phyloP scores from a whole-genome alignment of 805 yeast genomes.

The Saturnispora dispora region DNA sequence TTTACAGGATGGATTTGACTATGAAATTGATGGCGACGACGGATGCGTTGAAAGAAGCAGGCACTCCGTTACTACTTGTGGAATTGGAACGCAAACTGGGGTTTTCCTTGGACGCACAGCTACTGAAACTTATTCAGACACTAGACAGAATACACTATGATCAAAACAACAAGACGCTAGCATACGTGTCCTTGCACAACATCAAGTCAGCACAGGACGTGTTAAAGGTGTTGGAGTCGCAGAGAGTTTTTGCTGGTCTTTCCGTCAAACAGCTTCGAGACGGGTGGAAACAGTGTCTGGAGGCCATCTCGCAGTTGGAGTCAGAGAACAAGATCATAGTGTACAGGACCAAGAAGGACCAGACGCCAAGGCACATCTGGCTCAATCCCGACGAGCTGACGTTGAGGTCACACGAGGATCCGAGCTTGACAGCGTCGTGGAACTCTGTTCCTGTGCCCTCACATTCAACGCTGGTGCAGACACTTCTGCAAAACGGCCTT shows the following conservation, averaged over 20 bases:
- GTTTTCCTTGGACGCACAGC: conserved; percentile 48
- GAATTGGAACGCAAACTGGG: conserved; percentile 62
- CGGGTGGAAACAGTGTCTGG: conserved; percentile 90
- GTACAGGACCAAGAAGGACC: conserved; percentile 85
- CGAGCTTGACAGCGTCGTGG: conserved; percentile 82
- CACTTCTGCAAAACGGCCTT: conserved; percentile 72
- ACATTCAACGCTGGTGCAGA: conserved; percentile 69
- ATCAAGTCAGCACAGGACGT: conserved; percentile 75
- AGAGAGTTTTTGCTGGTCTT: conserved; percentile 80
- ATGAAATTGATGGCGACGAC: conserved; percentile 87
- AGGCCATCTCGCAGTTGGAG: conserved; percentile 72
- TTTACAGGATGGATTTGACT: conserved; percentile 29
- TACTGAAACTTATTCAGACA: conserved; percentile 63
- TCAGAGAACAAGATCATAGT: conserved; percentile 70
- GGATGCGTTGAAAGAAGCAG: conserved; percentile 69
- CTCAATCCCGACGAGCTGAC: conserved; percentile 60
- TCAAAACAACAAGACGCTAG: conserved; percentile 53
- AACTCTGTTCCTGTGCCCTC: conserved; percentile 68
- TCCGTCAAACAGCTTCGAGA: conserved; percentile 70
- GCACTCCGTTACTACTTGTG: conserved; percentile 49
- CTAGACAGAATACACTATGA: conserved; percentile 72
- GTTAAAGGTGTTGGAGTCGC: conserved; percentile 61
- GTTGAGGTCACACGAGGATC: conserved; percentile 35
- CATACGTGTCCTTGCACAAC: conserved; percentile 83
- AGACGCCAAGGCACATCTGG: conserved; percentile 89